Evolutionary conservation across 139 green algal genomes (phyloP).

Genomic region (Pleodorina starrii): DNA sequence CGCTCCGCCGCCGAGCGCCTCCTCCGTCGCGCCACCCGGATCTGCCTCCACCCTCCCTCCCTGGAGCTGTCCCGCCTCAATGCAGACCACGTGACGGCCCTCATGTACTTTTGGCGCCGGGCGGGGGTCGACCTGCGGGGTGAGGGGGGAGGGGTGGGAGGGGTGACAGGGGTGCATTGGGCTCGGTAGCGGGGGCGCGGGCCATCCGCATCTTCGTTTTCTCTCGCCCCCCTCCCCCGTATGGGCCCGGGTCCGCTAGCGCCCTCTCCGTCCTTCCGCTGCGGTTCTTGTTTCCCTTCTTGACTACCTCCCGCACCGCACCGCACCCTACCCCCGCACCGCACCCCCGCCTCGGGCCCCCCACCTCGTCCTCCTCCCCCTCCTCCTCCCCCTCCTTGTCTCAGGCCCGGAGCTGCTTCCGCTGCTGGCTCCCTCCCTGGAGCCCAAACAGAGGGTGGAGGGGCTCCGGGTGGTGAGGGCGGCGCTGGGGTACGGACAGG

Average conservation of each 20-base stretch:
- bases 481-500: slow-evolving; percentile 40
- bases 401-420: slow-evolving; percentile 24
- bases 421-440: slow-evolving; percentile 8
- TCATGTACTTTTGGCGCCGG: slow-evolving; percentile 20
- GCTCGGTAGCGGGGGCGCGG: too few species aligned
- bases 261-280: too few species aligned
- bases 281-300: too few species aligned
- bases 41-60: neutral
- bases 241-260: too few species aligned
- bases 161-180: too few species aligned
- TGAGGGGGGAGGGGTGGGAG: neutral
- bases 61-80: slow-evolving; percentile 18
- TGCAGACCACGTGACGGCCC: slow-evolving; percentile 9
- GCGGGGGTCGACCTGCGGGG: neutral
- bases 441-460: neutral
- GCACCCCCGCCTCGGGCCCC: too few species aligned
- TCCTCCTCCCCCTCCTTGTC: too few species aligned
- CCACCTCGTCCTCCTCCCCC: neutral
- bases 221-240: neutral
- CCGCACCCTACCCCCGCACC: neutral
- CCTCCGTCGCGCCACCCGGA: neutral
- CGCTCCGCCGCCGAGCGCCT: neutral
- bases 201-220: too few species aligned
- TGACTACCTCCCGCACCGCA: neutral
- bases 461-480: slow-evolving; percentile 10